Base-by-base conservation (phyloP, 2,329 filamentous ascomycete species). In the Thielaviopsis musarum region DNA sequence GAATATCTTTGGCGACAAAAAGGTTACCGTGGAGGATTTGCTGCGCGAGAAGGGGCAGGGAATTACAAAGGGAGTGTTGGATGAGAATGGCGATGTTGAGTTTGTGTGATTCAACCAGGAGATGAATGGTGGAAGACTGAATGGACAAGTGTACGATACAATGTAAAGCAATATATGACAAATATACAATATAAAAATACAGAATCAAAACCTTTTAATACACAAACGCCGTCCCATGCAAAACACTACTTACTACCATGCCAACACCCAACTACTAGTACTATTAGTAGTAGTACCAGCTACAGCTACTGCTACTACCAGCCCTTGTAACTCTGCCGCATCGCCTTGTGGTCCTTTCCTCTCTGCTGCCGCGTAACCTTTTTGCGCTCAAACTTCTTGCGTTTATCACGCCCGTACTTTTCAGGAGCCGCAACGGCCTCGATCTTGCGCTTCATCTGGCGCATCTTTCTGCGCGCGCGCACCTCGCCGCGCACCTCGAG, bases 381-480 rank as follows among this genome's bases (percentile, higher is more conserved):
- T 76, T 93, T 93, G 75, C 84, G 83, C 69, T 93, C 88, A 63
- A 87, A 79, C 75, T 85, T 90, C 75, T 85, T 87, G 69, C 80
- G 83, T 82, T 96, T 96, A 65, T 86, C 83, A 67, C 79, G 76
- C 28, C 84, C 88, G 66, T 83, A 83, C 68, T 78, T 85, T 72
- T 93, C 91, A 1, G 93, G 93, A 67, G 86, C 81, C 56, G 80
- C 80, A 24, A 98, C 83, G 12, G 88, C 88, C 69, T 94, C 91
- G 64, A 97, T 88, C 72, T 88, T 88, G 66, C 93, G 81, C 80
- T 98, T 98, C 64, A 78, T 81, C 58, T 85, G 82, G 64, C 94
- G 76, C 66, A 83, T 81, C 68, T 88, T 82, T 64, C 93, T 77
- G 66, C 85, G 82, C 64, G 79, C 77, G 67, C 80, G 81, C n/a